Conservation (phyloP, 192 early-diverging fungal genomes). For the Backusella sp. region DNA sequence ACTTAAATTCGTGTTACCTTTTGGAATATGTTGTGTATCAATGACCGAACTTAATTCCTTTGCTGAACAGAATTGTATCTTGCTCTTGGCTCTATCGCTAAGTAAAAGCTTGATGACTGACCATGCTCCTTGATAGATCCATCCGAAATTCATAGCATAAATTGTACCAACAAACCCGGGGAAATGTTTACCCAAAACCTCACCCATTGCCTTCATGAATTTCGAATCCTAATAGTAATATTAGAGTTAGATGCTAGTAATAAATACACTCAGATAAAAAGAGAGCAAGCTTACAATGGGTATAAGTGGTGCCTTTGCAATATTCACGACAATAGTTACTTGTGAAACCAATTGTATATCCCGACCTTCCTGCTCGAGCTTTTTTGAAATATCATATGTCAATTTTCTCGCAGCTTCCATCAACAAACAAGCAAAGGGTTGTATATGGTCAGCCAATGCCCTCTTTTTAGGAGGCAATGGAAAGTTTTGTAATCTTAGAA, state of each 20-base stretch:
- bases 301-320: conserved; percentile 26
- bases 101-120: conserved; percentile 39
- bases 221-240: background rate
- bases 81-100: conserved; percentile 33
- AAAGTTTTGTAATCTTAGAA: conserved; percentile 32
- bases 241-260: background rate
- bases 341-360: conserved; percentile 21
- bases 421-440: conserved; percentile 35
- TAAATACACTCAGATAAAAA: background rate
- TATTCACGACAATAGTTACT: conserved; percentile 23
- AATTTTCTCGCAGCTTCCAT: conserved; percentile 40
- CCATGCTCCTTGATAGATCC: conserved; percentile 47
- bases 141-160: conserved; percentile 43
- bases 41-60: conserved; percentile 31
- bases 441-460: conserved; percentile 18
- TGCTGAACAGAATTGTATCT: conserved; percentile 30
- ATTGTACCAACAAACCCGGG: conserved; percentile 27
- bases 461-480: conserved; percentile 11
- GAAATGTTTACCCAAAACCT: conserved; percentile 25
- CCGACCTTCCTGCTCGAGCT: conserved; percentile 13
- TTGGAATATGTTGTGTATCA: conserved; percentile 27
- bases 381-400: conserved; percentile 31
- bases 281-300: conserved; percentile 16
- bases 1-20: conserved; percentile 25
- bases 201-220: conserved; percentile 20